Evolutionary conservation across 495 filamentous ascomycete species (phyloP), one percentile per base, ranked within the genome.

Genomic region (Neurospora sp.): DNA sequence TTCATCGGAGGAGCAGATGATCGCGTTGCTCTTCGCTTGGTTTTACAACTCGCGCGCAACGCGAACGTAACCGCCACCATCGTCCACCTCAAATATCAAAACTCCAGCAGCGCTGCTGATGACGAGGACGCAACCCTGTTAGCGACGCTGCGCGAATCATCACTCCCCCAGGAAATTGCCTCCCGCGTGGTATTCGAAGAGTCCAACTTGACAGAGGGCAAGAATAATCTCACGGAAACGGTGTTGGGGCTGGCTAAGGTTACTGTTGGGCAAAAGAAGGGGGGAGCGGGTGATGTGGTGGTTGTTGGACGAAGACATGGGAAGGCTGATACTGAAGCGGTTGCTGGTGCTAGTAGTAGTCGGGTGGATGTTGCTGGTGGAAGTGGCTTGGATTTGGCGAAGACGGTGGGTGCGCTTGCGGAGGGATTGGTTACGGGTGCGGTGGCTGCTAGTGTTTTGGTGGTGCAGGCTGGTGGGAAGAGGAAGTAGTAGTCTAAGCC

Each of bases 1-100:
- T 98, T 92, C 82, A 89, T 97, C 72, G 96, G 96, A 59, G 93
- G 94, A 5, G 79, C 85, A 3, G 96, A 98, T 80, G 95, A 97
- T 78, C 89, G 88, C n/a, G 87, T 90, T 59, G 93, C 94, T 0
- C 84, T 97, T 1, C 85, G 90, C 6, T 88, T 98, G 40, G 90
- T 96, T 7, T 85, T 98, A 18, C 94, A 96, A 74, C 83, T 98
- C 1, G 91, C 89, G 1, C 87, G 89, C 76, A 94, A 94, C 75
- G 85, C 87, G 14, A 89, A 93, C 45, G 89, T 97, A 45, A 93
- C 93, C 0, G 91, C 87, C 3, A 92, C 91, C 0, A 86, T 94
- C 48, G 82, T 91, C 12, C 87, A 87, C 70, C 81, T 92, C 72
- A 79, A 69, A 74, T 78, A 16, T 18, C 35, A 37, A 37, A 75